These are phyloP conservation scores for Leishmania turanica DNA, from an alignment of 208 protist genomes.

Conservation along the genomic window DNA sequence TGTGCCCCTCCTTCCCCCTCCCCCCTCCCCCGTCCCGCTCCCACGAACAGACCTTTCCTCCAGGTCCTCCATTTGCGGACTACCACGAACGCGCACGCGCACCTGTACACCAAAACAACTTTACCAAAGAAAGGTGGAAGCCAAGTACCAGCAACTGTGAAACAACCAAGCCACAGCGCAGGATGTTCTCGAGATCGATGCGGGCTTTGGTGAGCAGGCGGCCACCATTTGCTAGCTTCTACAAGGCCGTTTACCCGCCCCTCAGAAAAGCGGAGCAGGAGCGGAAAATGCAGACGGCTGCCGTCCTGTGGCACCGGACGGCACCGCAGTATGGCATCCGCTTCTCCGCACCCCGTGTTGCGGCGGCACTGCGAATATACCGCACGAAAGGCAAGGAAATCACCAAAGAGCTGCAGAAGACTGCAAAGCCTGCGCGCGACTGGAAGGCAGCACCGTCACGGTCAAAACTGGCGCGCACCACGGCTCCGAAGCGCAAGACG, in stretches of 20 bases:
- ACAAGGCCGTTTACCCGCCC: conserved; percentile 12
- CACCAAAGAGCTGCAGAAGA: neutral
- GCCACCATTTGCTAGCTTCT: conserved; percentile 38
- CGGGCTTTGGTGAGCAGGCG: conserved; percentile 14
- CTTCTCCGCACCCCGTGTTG: conserved; percentile 24
- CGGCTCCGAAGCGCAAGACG: conserved; percentile 8
- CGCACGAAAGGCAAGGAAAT: conserved; percentile 3
- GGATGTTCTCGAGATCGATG: conserved; percentile 31
- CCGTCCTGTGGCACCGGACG: conserved; percentile 22
- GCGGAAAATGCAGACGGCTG: conserved; percentile 21
- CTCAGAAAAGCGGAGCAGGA: neutral
- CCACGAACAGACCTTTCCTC: neutral
- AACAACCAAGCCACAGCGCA: neutral
- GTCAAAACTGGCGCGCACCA: neutral
- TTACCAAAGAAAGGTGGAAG: neutral
- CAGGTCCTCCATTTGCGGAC: neutral
- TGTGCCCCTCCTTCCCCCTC: no score
- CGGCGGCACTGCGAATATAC: conserved; percentile 23
- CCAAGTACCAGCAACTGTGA: neutral
- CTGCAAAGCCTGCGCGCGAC: neutral
- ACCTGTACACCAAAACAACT: neutral
- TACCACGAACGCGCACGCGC: neutral
- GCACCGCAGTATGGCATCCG: conserved; percentile 19
- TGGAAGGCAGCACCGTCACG: neutral
- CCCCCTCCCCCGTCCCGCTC: neutral